Evolutionary conservation across 139 green algal genomes (phyloP).

Genomic region (Chlamydomonas sp.): DNA sequence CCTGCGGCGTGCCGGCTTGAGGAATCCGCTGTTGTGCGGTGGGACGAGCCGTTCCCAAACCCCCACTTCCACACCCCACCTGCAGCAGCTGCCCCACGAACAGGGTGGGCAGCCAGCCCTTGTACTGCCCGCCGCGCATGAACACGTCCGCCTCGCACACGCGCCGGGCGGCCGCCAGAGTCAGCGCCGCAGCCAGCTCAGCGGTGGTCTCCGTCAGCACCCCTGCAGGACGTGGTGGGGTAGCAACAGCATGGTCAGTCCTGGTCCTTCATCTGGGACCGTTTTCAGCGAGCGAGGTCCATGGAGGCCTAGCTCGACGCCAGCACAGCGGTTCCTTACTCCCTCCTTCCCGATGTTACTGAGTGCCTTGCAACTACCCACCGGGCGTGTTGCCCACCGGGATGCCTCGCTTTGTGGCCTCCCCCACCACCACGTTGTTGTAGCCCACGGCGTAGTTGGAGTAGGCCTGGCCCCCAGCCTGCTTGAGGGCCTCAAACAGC

Average conservation of each 20-base stretch:
- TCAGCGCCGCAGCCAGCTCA: slow-evolving; percentile 95
- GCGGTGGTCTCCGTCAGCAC: slow-evolving; percentile 97
- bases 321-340: no score
- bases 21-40: no score
- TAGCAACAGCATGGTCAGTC: background rate
- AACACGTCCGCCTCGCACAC: slow-evolving; percentile 96
- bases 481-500: slow-evolving; percentile 90
- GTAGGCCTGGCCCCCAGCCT: slow-evolving; percentile 90
- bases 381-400: slow-evolving; percentile 97
- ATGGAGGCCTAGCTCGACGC: background rate
- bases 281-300: background rate
- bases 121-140: slow-evolving; percentile 95
- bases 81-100: slow-evolving; percentile 90
- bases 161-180: slow-evolving; percentile 89
- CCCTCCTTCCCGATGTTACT: no score
- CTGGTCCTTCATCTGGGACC: background rate
- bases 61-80: slow-evolving; percentile 78
- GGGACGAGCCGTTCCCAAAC: slow-evolving; percentile 33
- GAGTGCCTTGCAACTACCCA: slow-evolving; percentile 16
- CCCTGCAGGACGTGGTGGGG: slow-evolving; percentile 51
- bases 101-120: slow-evolving; percentile 96
- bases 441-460: slow-evolving; percentile 99
- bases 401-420: slow-evolving; percentile 91
- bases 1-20: no score
- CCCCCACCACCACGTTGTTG: slow-evolving; percentile 95